A percentile compares a stretch with the other conserved stretches of the same genome.
Conservation (phyloP, 2,329 filamentous ascomycete species). For the Talaromyces amestolkiae region DNA sequence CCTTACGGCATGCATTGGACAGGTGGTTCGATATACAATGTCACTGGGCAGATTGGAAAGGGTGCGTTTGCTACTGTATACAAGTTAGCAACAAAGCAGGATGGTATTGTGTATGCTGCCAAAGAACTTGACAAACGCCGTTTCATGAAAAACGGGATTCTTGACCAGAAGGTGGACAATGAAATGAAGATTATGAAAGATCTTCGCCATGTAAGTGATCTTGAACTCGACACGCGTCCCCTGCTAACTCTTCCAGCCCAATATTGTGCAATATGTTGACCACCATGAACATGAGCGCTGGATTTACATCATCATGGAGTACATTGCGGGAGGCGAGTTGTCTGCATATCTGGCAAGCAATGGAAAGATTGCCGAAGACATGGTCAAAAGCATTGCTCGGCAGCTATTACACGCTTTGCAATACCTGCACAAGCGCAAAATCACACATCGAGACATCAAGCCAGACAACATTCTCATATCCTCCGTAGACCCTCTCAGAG, state of each 20-base stretch:
- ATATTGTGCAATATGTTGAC: constrained; percentile 89
- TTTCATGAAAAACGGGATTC: constrained; percentile 86
- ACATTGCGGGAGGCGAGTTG: constrained; percentile 76
- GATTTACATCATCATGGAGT: constrained; percentile 98
- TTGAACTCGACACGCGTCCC: neutral
- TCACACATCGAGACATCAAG: constrained; percentile 98
- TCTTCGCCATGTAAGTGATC: constrained; percentile 69
- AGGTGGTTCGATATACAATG: constrained; percentile 80
- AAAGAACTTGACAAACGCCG: constrained; percentile 93
- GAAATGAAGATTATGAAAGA: constrained; percentile 95
- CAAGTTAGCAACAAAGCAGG: constrained; percentile 79
- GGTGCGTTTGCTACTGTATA: constrained; percentile 95
- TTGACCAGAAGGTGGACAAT: constrained; percentile 91
- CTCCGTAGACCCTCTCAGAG: constrained; percentile 67
- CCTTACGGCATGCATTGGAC: constrained; percentile 71
- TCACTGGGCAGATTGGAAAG: constrained; percentile 77
- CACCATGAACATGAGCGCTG: constrained; percentile 77
- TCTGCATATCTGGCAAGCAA: constrained; percentile 66
- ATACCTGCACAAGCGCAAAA: constrained; percentile 82
- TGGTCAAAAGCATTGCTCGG: constrained; percentile 67
- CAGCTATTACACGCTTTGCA: constrained; percentile 73
- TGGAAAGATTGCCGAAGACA: constrained; percentile 63
- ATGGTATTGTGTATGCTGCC: constrained; percentile 80
- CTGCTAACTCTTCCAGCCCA: constrained; percentile 54
- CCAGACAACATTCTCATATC: constrained; percentile 94